phyloP scores from a whole-genome alignment of 2,329 filamentous ascomycete genomes.

The Penicillium concentricum region DNA sequence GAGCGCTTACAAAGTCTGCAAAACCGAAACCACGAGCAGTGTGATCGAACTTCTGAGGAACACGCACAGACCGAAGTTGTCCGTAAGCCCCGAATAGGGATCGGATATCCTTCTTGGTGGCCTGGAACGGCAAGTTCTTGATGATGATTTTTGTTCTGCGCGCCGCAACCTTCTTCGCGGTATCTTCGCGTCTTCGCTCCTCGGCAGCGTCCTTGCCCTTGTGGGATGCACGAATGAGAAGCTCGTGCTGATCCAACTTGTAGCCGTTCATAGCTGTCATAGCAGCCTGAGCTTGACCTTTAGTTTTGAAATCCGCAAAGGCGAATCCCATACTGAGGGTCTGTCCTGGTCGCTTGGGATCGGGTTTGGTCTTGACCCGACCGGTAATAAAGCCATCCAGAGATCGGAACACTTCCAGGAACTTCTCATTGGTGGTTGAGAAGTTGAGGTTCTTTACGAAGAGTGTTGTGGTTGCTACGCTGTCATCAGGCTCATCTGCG shows the following conservation, averaged over 20 bases:
- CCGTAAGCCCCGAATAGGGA: constrained; percentile 86
- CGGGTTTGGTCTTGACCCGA: constrained; percentile 86
- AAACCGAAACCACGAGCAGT: constrained; percentile 92
- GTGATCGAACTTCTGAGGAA: constrained; percentile 93
- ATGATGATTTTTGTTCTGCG: constrained; percentile 90
- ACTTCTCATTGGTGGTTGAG: constrained; percentile 71
- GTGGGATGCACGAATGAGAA: constrained; percentile 83
- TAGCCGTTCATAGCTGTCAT: constrained; percentile 83
- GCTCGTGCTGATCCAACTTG: constrained; percentile 79
- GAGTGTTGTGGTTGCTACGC: constrained; percentile 70
- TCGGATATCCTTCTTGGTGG: constrained; percentile 86
- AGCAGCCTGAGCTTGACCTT: constrained; percentile 75
- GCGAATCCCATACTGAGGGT: constrained; percentile 96
- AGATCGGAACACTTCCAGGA: constrained; percentile 75
- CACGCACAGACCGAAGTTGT: constrained; percentile 83
- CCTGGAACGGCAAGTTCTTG: constrained; percentile 97
- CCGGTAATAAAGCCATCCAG: constrained; percentile 87
- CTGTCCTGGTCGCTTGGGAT: constrained; percentile 86
- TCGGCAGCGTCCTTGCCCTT: constrained; percentile 84
- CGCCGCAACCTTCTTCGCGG: constrained; percentile 73
- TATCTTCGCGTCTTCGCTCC: constrained; percentile 78
- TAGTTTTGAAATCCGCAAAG: constrained; percentile 83
- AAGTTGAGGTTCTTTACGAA: constrained; percentile 96
- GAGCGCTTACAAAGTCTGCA: constrained; percentile 87
- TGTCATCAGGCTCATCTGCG: constrained; percentile 38